phyloP scores from a whole-genome alignment of 2,329 filamentous ascomycete species.

The Ceratocystis lukuohia region DNA sequence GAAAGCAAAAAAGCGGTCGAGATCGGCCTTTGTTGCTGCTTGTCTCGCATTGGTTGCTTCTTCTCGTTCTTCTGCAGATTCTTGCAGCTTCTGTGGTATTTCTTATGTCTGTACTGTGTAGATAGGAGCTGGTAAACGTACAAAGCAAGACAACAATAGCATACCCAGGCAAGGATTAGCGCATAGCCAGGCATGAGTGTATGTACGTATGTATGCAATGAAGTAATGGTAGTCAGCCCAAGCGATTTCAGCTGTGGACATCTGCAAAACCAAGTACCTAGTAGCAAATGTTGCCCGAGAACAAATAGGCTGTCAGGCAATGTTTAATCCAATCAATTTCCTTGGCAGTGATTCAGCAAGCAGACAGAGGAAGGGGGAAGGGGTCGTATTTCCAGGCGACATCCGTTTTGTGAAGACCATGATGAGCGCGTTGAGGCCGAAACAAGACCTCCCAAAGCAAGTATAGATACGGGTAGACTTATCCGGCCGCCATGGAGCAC shows the following conservation, averaged over 20 bases:
- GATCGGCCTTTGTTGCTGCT: background rate
- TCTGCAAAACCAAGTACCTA: too few species aligned
- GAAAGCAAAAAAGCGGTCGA: background rate
- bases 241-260: too few species aligned
- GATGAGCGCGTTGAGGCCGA: too few species aligned
- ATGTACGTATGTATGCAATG: background rate
- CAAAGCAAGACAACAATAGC: background rate
- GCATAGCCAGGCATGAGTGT: background rate
- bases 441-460: too few species aligned
- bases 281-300: background rate
- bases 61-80: slow-evolving; percentile 4
- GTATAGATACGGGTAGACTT: too few species aligned
- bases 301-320: background rate
- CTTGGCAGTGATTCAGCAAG: background rate
- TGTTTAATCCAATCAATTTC: slow-evolving; percentile 8
- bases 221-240: background rate
- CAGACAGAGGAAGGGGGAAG: too few species aligned
- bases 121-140: background rate
- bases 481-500: too few species aligned
- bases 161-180: background rate
- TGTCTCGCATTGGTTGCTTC: background rate
- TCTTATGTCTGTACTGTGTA: background rate
- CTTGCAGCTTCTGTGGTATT: slow-evolving; percentile 7
- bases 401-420: too few species aligned
- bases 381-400: too few species aligned